Conservation (phyloP, 371 early-diverging fungal genomes). For the Mucor lusitanicus region DNA sequence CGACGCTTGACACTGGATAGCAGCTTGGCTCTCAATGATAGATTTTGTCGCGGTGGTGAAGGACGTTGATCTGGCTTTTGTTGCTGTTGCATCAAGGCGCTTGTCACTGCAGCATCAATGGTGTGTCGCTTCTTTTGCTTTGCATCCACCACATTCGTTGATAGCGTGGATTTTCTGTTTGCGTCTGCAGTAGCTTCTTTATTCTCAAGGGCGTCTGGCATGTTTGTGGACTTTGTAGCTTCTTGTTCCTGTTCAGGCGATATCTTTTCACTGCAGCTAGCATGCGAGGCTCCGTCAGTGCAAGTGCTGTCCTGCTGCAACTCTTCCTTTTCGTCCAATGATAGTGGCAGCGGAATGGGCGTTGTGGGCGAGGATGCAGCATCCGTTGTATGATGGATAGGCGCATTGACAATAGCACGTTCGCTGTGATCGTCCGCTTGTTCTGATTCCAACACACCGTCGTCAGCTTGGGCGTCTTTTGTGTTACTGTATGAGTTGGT, state of each 20-base stretch:
- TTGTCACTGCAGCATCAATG: constrained; percentile 2
- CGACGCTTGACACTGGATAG: constrained; percentile 15
- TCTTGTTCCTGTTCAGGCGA: neutral
- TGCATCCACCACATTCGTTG: neutral
- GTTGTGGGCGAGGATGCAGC: neutral
- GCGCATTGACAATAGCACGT: constrained; percentile 59
- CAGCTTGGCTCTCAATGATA: constrained; percentile 13
- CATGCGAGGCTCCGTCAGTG: neutral
- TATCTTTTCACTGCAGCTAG: neutral
- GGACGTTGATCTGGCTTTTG: neutral
- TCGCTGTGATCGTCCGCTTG: constrained; percentile 22
- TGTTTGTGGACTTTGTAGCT: neutral
- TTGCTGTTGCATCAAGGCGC: neutral
- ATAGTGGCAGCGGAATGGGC: neutral
- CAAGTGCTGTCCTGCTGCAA: neutral
- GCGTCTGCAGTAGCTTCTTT: neutral
- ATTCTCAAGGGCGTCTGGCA: neutral
- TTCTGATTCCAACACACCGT: neutral
- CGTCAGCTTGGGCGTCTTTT: constrained; percentile 1
- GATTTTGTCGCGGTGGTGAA: neutral
- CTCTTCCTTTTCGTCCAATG: neutral
- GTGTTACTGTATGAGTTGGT: constrained; percentile 18
- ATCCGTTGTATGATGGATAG: neutral
- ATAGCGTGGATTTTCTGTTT: neutral
- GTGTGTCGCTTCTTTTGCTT: constrained; percentile 13